Conservation (phyloP, 1,284 basidiomycete genomes). For the Apiotrichum veenhuisii region DNA sequence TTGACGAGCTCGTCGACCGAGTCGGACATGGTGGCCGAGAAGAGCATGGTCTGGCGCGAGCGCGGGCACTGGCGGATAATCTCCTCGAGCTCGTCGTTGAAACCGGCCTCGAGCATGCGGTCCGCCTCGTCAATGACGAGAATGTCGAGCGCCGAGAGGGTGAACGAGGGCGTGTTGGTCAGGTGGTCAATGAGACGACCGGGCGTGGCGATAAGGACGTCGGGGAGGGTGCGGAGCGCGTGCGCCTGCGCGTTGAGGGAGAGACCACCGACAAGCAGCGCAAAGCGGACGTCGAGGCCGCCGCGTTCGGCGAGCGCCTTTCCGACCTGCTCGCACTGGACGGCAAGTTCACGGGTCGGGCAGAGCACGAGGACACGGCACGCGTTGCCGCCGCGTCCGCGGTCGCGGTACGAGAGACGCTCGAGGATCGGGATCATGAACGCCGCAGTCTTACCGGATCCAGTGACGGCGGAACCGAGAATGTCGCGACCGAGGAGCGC, state of each 20-base stretch:
- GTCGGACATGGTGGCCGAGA: slow-evolving; percentile 98
- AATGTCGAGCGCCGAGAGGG: slow-evolving; percentile 86
- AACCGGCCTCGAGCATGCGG: slow-evolving; percentile 95
- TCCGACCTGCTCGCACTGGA: slow-evolving; percentile 90
- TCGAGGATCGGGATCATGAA: slow-evolving; percentile 93
- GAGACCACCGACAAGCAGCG: slow-evolving; percentile 86
- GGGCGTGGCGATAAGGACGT: slow-evolving; percentile 90
- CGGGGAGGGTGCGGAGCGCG: slow-evolving; percentile 77
- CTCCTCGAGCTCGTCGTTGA: slow-evolving; percentile 90
- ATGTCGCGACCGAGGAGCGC: slow-evolving; percentile 91
- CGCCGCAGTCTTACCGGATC: slow-evolving; percentile 94
- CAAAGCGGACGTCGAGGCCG: slow-evolving; percentile 84
- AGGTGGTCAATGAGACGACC: slow-evolving; percentile 91
- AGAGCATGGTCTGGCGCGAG: slow-evolving; percentile 94
- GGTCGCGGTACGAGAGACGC: slow-evolving; percentile 81
- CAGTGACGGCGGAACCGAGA: slow-evolving; percentile 90
- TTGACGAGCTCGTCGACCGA: slow-evolving; percentile 88
- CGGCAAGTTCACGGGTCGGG: slow-evolving; percentile 89
- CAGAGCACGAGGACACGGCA: slow-evolving; percentile 90
- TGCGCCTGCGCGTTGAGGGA: slow-evolving; percentile 87
- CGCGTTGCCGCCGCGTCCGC: slow-evolving; percentile 72
- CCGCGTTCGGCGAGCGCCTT: slow-evolving; percentile 65
- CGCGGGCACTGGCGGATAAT: slow-evolving; percentile 85
- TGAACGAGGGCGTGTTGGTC: slow-evolving; percentile 90
- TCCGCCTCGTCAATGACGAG: slow-evolving; percentile 96